Base-by-base conservation (phyloP, 805 yeast species). In the Trichomonascus vanleenenianus region DNA sequence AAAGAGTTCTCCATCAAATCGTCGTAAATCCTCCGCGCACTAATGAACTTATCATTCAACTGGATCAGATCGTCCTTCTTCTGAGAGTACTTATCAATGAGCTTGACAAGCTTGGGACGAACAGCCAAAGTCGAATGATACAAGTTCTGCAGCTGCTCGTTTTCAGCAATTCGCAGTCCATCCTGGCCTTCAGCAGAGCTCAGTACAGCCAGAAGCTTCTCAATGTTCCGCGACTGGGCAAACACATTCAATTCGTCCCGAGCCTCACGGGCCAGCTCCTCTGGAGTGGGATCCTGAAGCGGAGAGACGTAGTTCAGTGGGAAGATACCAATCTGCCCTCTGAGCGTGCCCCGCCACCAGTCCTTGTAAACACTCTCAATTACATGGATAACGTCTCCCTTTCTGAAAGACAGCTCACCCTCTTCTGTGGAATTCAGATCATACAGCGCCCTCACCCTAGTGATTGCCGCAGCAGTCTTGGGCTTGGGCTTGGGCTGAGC, bases 281-380 rank as follows among this genome's bases (percentile, higher is more conserved):
- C 73, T 2, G 76, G 71, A 0, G 85, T 71, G 31, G 83, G 81
- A 39, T 79, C 83, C 1, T 80, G 75, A 3, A 88, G 67, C 2
- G 88, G 88, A 0, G 85, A 75, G 1, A 93, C 97, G 59, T 93
- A 91, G 61, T 91, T 91, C 48, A 85, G 74, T 0, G 98, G 98
- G 64, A 91, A 88, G 11, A 93, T 82, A 15, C 98, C 98, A 42
- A 79, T 72, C 45, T 73, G 74, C 1, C 96, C 96, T 45, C 76
- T 73, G 43, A 91, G 65, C 4, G 91, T 77, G 12, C 98, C 98
- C 53, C 86, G 75, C 83, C 96, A 85, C 98, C 98, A 91, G 59
- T 91, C 97, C 50, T 85, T 74, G 61, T 88, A 89, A 4, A 85
- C 95, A 12, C 83, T 74, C 56, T 89, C 97, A 31, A 89, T 71